A percentile compares a stretch with the other conserved stretches of the same genome.
Conservation (phyloP, 2,329 filamentous ascomycete species). For the Diaporthe longicolla region DNA sequence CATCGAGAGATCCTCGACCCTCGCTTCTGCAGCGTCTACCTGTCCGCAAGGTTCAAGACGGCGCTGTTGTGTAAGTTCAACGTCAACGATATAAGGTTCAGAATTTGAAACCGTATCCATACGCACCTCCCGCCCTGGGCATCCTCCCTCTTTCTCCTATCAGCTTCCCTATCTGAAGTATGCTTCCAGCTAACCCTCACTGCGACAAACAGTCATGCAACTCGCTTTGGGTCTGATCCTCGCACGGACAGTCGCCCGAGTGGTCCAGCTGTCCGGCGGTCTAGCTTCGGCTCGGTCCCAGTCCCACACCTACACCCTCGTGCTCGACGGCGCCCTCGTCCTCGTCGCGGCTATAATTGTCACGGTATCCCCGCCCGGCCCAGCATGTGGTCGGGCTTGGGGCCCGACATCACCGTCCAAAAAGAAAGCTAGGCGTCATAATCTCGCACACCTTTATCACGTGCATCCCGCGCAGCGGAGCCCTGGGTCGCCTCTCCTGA, state of each 20-base stretch:
- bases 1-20: constrained; percentile 56
- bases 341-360: constrained; percentile 55
- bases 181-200: neutral
- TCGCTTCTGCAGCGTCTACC: constrained; percentile 57
- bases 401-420: constrained; percentile 54
- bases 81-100: neutral
- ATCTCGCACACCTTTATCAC: constrained; percentile 2
- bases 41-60: constrained; percentile 57
- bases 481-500: constrained; percentile 5
- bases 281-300: constrained; percentile 54
- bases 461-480: constrained; percentile 12
- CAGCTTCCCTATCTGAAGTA: neutral
- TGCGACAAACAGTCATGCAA: constrained; percentile 53
- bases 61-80: constrained; percentile 60
- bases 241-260: constrained; percentile 57
- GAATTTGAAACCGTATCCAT: constrained; percentile 17
- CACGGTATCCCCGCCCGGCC: constrained; percentile 55
- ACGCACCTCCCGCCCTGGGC: constrained; percentile 51
- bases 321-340: constrained; percentile 59
- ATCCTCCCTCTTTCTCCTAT: constrained; percentile 43
- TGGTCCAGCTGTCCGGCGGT: constrained; percentile 56
- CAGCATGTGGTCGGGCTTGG: constrained; percentile 58
- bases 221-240: constrained; percentile 55
- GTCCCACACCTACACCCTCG: constrained; percentile 55
- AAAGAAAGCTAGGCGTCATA: constrained; percentile 5